These are phyloP conservation scores for Cucurbita argyrosperma DNA, from an alignment of 306 rosid genomes.

Conservation along the genomic window DNA sequence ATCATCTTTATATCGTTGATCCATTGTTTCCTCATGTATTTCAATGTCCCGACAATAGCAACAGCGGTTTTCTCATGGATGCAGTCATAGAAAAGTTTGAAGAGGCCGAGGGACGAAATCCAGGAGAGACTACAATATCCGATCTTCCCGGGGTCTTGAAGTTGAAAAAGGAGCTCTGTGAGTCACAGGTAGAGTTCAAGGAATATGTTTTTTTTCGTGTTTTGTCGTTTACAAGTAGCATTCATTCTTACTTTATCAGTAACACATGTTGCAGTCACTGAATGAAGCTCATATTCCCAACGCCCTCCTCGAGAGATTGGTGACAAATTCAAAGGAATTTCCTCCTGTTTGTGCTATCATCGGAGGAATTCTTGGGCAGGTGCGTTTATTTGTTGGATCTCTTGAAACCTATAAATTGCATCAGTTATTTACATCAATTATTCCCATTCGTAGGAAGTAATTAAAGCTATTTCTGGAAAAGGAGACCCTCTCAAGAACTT, in stretches of 20 bases:
- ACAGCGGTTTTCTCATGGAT: neutral
- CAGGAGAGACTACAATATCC: conserved; percentile 41
- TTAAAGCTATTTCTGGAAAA: conserved; percentile 85
- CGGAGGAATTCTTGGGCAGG: conserved; percentile 98
- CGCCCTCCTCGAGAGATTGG: conserved; percentile 57
- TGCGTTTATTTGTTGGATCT: conserved; percentile 7
- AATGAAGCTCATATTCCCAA: conserved; percentile 59
- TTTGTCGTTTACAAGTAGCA: neutral
- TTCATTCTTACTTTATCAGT: conserved; percentile 8
- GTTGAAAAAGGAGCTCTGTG: conserved; percentile 59
- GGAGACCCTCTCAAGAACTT: conserved; percentile 76
- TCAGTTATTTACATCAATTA: neutral
- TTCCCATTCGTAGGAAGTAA: conserved; percentile 55
- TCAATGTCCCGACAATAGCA: neutral
- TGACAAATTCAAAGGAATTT: conserved; percentile 42
- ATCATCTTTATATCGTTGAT: neutral
- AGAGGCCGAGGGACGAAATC: conserved; percentile 55
- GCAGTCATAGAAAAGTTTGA: conserved; percentile 72
- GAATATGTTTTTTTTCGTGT: neutral
- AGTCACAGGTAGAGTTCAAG: conserved; percentile 39
- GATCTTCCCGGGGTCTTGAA: conserved; percentile 63
- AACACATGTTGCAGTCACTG: conserved; percentile 41
- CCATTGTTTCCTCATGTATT: neutral
- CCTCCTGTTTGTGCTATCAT: conserved; percentile 94
- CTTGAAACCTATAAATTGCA: neutral